phyloP scores from a whole-genome alignment of 164 flowering plant species.

The Tinospora cordifolia region DNA sequence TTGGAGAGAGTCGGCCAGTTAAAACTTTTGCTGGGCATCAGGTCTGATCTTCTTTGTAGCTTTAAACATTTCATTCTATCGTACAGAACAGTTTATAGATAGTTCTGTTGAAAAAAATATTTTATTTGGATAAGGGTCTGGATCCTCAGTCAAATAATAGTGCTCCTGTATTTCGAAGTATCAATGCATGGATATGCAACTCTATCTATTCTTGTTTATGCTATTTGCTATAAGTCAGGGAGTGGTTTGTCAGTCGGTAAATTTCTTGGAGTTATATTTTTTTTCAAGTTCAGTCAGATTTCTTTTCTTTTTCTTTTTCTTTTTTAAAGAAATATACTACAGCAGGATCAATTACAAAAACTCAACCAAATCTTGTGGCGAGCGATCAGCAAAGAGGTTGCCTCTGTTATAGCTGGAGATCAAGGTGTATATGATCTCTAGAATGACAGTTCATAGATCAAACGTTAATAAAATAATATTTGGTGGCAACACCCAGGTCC shows the following conservation, averaged over 20 bases:
- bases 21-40: constrained; percentile 80
- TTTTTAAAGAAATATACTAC: neutral
- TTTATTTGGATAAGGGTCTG: neutral
- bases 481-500: no score
- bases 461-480: no score
- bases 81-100: neutral
- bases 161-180: neutral
- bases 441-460: no score
- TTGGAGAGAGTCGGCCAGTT: constrained; percentile 73
- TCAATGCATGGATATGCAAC: neutral
- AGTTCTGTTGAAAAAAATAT: neutral
- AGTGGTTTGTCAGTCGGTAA: neutral
- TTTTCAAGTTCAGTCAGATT: neutral
- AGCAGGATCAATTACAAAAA: neutral
- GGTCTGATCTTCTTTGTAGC: constrained; percentile 36
- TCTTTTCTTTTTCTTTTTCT: neutral
- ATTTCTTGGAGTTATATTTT: neutral
- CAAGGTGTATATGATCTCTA: no score
- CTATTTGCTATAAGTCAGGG: neutral
- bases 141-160: neutral
- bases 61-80: neutral
- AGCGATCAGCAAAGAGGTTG: no score
- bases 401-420: no score
- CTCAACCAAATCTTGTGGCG: no score
- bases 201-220: neutral